A percentile compares a stretch with the other conserved stretches of the same genome.
These are phyloP conservation scores for Erythrophleum ivorense DNA, from an alignment of 331 rosid genomes.

Conservation along the genomic window DNA sequence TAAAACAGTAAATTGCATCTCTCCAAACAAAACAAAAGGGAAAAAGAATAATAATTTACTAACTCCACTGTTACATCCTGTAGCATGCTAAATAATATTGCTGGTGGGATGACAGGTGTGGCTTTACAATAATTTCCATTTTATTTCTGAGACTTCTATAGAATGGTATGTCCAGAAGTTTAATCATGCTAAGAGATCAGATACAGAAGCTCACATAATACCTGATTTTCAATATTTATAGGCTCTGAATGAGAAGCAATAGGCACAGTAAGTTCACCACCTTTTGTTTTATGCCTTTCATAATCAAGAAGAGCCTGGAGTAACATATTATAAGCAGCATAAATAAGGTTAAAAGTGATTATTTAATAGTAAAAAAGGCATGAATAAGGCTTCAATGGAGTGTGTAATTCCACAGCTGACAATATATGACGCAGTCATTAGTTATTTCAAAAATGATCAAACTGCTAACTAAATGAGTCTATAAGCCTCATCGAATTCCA, in stretches of 20 bases:
- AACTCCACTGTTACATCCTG: conserved; percentile 14
- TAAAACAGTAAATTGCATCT: background rate
- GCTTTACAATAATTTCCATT: background rate
- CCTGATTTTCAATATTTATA: conserved; percentile 77
- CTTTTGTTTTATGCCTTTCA: conserved; percentile 81
- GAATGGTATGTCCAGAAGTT: conserved; percentile 1
- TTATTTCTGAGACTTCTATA: conserved; percentile 8
- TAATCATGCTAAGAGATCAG: conserved; percentile 27
- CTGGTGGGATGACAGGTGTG: conserved; percentile 1
- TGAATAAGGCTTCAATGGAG: background rate
- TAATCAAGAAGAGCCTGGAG: conserved; percentile 96
- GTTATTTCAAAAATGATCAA: conserved; percentile 22
- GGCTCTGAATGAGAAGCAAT: conserved; percentile 78
- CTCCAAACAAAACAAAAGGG: background rate
- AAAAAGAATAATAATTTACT: background rate
- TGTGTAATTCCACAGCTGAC: conserved; percentile 37
- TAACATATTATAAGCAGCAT: conserved; percentile 29
- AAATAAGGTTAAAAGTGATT: background rate
- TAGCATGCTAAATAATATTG: conserved; percentile 13
- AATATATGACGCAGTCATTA: conserved; percentile 24
- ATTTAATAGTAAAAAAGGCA: background rate
- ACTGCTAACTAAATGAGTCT: background rate
- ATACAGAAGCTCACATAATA: conserved; percentile 38
- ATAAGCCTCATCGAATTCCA: conserved; percentile 6
- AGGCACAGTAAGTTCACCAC: conserved; percentile 78